A percentile compares a stretch with the other conserved stretches of the same genome.
These are phyloP conservation scores for Aspergillus diversus DNA, from an alignment of 495 filamentous ascomycete genomes.

Conservation along the genomic window DNA sequence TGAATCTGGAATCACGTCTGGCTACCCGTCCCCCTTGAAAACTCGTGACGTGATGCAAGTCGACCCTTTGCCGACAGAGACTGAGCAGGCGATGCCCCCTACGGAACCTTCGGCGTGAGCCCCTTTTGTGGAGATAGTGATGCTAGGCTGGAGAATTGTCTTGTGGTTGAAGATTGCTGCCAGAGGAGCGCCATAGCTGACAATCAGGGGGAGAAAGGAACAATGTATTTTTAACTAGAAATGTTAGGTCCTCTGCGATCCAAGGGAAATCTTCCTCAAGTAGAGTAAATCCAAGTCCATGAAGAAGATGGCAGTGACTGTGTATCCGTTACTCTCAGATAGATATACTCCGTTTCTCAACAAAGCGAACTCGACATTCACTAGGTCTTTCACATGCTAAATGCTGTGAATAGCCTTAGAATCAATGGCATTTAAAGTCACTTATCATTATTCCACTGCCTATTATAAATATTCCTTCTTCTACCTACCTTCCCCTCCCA, in stretches of 20 bases:
- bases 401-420: not conserved
- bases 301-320: not conserved
- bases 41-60: not conserved
- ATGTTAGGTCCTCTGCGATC: not conserved
- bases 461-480: constrained; percentile 1
- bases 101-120: constrained; percentile 1
- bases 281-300: constrained; percentile 3
- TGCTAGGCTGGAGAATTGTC: constrained; percentile 2
- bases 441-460: not conserved
- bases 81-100: constrained; percentile 1
- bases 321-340: not conserved
- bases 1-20: constrained; percentile 7
- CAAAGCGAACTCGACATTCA: not conserved
- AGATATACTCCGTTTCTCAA: not conserved
- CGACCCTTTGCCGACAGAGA: not conserved
- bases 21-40: constrained; percentile 1
- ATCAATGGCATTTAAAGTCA: not conserved
- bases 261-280: constrained; percentile 2
- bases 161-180: constrained; percentile 2
- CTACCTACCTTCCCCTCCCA: not conserved
- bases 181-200: constrained; percentile 1
- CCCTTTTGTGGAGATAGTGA: constrained; percentile 2
- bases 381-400: constrained; percentile 1
- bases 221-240: not conserved
- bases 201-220: not conserved